Conservation (phyloP, 106 monocot genomes). For the Hemerocallis citrina region DNA sequence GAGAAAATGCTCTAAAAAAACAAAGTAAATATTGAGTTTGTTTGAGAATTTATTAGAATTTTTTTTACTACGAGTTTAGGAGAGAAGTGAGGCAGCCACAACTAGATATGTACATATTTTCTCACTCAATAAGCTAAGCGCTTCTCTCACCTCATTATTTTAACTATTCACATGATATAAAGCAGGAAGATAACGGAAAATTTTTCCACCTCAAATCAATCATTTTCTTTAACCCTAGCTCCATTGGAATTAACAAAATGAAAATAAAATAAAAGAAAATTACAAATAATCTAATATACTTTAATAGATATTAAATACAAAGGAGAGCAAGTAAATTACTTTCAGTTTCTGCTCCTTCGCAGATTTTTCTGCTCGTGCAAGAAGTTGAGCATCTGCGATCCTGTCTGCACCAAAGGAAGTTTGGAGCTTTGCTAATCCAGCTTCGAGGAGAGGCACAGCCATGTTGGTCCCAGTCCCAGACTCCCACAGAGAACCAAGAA, state of each 20-base stretch:
- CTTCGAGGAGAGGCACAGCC: slow-evolving; percentile 65
- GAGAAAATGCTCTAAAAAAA: background rate
- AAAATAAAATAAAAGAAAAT: too few relatives aligned
- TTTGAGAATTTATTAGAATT: too few relatives aligned
- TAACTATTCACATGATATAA: too few relatives aligned
- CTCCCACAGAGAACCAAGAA: slow-evolving; percentile 92
- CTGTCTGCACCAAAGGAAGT: slow-evolving; percentile 73
- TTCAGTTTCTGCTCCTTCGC: slow-evolving; percentile 81
- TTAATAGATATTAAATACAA: background rate
- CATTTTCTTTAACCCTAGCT: too few relatives aligned
- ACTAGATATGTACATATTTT: too few relatives aligned
- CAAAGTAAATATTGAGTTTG: background rate
- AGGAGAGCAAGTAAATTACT: slow-evolving; percentile 26
- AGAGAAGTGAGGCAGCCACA: too few relatives aligned
- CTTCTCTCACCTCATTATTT: too few relatives aligned
- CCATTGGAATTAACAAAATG: too few relatives aligned
- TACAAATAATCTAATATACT: background rate
- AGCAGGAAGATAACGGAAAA: too few relatives aligned
- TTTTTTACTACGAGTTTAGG: too few relatives aligned
- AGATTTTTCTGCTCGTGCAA: slow-evolving; percentile 70
- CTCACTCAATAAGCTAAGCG: too few relatives aligned
- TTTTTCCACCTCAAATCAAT: too few relatives aligned
- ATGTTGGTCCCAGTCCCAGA: slow-evolving; percentile 58
- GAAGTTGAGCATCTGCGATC: slow-evolving; percentile 74
- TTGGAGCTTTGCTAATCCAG: slow-evolving; percentile 88